Percentiles rank a stretch among this genome's conserved stretches.
These are phyloP conservation scores for Yamadazyma laniorum DNA, from an alignment of 805 yeast genomes.

Conservation along the genomic window DNA sequence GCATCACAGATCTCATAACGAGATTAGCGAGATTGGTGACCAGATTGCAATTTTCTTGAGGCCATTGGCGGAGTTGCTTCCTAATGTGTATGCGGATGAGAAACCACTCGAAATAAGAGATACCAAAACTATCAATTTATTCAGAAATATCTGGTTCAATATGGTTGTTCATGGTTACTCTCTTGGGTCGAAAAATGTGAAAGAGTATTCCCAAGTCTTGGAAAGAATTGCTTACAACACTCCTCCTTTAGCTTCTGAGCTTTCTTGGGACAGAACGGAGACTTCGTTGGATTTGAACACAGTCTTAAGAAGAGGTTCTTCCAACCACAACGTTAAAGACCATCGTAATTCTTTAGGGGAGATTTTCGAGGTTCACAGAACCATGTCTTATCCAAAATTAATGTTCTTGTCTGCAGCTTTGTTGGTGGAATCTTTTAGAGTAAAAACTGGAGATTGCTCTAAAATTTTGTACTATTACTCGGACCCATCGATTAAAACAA, in stretches of 20 bases:
- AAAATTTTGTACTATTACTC: slow-evolving; percentile 75
- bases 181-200: slow-evolving; percentile 53
- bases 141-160: slow-evolving; percentile 93
- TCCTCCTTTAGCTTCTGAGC: slow-evolving; percentile 83
- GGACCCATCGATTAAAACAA: slow-evolving; percentile 68
- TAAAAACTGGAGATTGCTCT: slow-evolving; percentile 77
- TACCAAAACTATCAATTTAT: slow-evolving; percentile 52
- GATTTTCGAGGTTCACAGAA: slow-evolving; percentile 49
- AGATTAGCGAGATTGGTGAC: slow-evolving; percentile 66
- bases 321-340: slow-evolving; percentile 72
- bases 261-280: slow-evolving; percentile 79
- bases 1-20: slow-evolving; percentile 76
- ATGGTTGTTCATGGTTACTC: slow-evolving; percentile 87
- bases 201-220: slow-evolving; percentile 47
- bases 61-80: slow-evolving; percentile 76
- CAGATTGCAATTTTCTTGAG: slow-evolving; percentile 61
- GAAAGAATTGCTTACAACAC: slow-evolving; percentile 78
- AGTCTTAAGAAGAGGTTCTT: slow-evolving; percentile 84
- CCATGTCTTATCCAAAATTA: slow-evolving; percentile 67
- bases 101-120: slow-evolving; percentile 45
- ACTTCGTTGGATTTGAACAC: slow-evolving; percentile 91
- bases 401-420: slow-evolving; percentile 86
- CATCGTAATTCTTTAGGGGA: slow-evolving; percentile 63
- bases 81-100: slow-evolving; percentile 45
- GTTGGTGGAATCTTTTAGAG: slow-evolving; percentile 75